Evolutionary conservation across 2,329 filamentous ascomycete species (phyloP).

Genomic region (Phialocephala subalpina): DNA sequence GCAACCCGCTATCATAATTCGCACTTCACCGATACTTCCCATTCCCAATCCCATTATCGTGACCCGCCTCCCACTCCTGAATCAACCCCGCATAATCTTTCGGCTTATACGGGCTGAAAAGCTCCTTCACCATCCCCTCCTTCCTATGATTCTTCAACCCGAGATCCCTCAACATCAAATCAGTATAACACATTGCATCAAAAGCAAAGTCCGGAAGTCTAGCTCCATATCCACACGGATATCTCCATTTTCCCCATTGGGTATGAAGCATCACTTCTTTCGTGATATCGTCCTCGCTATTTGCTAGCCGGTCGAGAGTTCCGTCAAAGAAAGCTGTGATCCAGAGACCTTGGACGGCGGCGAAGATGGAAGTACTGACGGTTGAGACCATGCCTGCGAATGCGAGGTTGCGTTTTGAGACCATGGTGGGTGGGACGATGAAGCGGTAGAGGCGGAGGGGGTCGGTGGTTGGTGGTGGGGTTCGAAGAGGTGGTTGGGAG

Average conservation of each 20-base stretch:
- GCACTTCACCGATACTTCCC: no score
- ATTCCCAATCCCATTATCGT: no score
- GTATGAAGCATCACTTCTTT: slow-evolving; percentile 69
- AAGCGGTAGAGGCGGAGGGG: slow-evolving; percentile 55
- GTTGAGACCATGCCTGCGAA: slow-evolving; percentile 56
- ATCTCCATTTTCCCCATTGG: slow-evolving; percentile 75
- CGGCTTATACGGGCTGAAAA: slow-evolving; percentile 54
- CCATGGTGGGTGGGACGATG: slow-evolving; percentile 53
- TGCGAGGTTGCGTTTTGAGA: slow-evolving; percentile 51
- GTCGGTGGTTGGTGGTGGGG: slow-evolving; percentile 46
- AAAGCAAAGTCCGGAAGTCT: slow-evolving; percentile 76
- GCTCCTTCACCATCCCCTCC: slow-evolving; percentile 50
- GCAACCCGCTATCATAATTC: no score
- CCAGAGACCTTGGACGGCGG: slow-evolving; percentile 65
- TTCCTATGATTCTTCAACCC: slow-evolving; percentile 66
- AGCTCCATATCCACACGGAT: slow-evolving; percentile 70
- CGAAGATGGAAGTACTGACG: slow-evolving; percentile 51
- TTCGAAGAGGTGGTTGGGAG: slow-evolving; percentile 58
- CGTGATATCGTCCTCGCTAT: slow-evolving; percentile 46
- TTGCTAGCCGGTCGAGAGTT: slow-evolving; percentile 46
- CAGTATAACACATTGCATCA: slow-evolving; percentile 77
- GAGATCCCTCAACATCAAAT: slow-evolving; percentile 71
- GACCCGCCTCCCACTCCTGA: slow-evolving; percentile 47
- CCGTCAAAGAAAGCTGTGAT: slow-evolving; percentile 69
- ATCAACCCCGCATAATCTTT: slow-evolving; percentile 54